A percentile compares a stretch with the other conserved stretches of the same genome.
Evolutionary conservation across 345 rosid species (phyloP).

Genomic region (Hibiscus tridactylites): DNA sequence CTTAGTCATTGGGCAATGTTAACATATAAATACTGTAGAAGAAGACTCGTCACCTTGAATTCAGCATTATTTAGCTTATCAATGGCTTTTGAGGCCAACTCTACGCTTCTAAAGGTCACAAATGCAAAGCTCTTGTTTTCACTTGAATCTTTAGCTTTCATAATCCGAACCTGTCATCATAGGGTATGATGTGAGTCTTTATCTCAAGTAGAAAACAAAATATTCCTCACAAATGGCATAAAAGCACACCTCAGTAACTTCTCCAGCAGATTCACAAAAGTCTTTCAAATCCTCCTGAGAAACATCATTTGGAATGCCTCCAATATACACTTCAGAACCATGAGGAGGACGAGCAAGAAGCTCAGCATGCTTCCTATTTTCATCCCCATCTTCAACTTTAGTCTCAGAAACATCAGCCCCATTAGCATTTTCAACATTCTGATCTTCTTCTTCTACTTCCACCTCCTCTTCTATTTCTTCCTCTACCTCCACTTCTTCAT

Average conservation of each 20-base stretch:
- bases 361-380: constrained; percentile 40
- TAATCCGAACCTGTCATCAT: constrained; percentile 42
- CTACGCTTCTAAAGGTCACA: constrained; percentile 50
- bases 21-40: neutral
- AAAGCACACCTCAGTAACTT: constrained; percentile 45
- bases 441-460: constrained; percentile 32
- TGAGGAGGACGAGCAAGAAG: constrained; percentile 64
- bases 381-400: constrained; percentile 23
- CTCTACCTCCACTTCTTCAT: constrained; percentile 22
- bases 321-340: constrained; percentile 59
- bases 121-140: constrained; percentile 64
- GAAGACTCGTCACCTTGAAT: constrained; percentile 40
- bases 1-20: neutral
- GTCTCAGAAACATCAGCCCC: constrained; percentile 28
- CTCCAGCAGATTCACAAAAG: constrained; percentile 58
- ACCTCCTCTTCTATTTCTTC: constrained; percentile 24
- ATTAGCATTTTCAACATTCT: constrained; percentile 17
- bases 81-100: constrained; percentile 57
- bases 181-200: constrained; percentile 6
- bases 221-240: neutral
- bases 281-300: constrained; percentile 41
- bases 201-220: neutral
- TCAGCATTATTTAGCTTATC: constrained; percentile 45
- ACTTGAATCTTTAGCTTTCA: constrained; percentile 52
- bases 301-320: constrained; percentile 53